Evolutionary conservation across 352 stramenopile species (phyloP).

Genomic region (Globisporangium spinosum): DNA sequence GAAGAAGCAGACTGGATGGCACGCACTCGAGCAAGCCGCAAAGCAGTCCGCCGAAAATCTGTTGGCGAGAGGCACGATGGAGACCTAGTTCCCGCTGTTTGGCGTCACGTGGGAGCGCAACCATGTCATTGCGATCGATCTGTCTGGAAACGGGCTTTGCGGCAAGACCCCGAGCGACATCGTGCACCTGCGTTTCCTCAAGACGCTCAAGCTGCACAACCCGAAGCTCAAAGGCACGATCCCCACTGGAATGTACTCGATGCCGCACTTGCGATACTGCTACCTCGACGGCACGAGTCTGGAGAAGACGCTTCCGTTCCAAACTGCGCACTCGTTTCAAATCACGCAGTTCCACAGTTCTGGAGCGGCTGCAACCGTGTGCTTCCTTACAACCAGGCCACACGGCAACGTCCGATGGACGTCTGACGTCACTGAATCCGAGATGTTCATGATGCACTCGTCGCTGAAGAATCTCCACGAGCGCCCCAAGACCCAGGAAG

Average conservation of each 20-base stretch:
- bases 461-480: slow-evolving; percentile 42
- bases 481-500: slow-evolving; percentile 13
- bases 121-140: slow-evolving; percentile 53
- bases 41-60: slow-evolving; percentile 22
- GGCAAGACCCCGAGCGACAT: slow-evolving; percentile 45
- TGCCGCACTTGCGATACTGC: slow-evolving; percentile 52
- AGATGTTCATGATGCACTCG: slow-evolving; percentile 54
- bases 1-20: slow-evolving; percentile 38
- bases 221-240: slow-evolving; percentile 32
- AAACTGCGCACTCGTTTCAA: slow-evolving; percentile 49
- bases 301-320: slow-evolving; percentile 38
- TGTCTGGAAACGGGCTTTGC: slow-evolving; percentile 45
- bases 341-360: slow-evolving; percentile 45
- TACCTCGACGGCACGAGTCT: slow-evolving; percentile 60
- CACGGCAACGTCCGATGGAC: slow-evolving; percentile 37
- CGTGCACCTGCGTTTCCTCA: slow-evolving; percentile 39
- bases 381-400: slow-evolving; percentile 35
- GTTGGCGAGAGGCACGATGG: slow-evolving; percentile 28
- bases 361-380: slow-evolving; percentile 31
- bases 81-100: slow-evolving; percentile 33
- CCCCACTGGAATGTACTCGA: slow-evolving; percentile 29
- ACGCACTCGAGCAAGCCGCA: slow-evolving; percentile 21
- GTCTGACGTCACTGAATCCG: slow-evolving; percentile 45
- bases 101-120: slow-evolving; percentile 58
- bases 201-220: slow-evolving; percentile 59